phyloP scores from a whole-genome alignment of 495 filamentous ascomycete species.

The Parathielavia appendiculata region DNA sequence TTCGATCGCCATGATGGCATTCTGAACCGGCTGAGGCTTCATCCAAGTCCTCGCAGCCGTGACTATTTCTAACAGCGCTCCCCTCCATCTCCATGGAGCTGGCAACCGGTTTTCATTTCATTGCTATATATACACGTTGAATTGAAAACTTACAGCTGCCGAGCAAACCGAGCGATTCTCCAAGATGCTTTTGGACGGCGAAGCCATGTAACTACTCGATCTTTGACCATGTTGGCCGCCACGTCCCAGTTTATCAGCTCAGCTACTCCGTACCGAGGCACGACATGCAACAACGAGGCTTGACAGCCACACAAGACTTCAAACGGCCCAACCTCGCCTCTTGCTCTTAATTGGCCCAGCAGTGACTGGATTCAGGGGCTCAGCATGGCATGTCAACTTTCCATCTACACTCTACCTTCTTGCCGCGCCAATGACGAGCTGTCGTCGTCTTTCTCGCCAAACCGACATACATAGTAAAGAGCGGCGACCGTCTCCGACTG shows the following conservation, averaged over 20 bases:
- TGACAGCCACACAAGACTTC: background rate
- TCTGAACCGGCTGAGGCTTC: no score
- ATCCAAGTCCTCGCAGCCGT: no score
- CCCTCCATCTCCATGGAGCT: no score
- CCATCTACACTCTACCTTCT: no score
- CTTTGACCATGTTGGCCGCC: background rate
- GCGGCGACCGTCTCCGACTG: slow-evolving; percentile 5
- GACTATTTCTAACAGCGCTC: no score
- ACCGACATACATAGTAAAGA: background rate
- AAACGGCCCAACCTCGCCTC: background rate
- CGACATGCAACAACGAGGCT: background rate
- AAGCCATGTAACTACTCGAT: background rate
- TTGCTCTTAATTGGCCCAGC: background rate
- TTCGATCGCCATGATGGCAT: no score
- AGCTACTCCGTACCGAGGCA: background rate
- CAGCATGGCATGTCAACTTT: background rate
- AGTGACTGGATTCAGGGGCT: slow-evolving; percentile 3
- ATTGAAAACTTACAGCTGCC: background rate
- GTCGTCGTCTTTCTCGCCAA: background rate
- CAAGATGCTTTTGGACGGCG: background rate
- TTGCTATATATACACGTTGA: background rate
- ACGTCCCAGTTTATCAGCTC: background rate
- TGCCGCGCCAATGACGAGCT: background rate
- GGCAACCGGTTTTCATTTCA: background rate
- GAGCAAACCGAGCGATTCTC: background rate